phyloP scores from a whole-genome alignment of 495 filamentous ascomycete genomes.

The Oidiodendron maius region DNA sequence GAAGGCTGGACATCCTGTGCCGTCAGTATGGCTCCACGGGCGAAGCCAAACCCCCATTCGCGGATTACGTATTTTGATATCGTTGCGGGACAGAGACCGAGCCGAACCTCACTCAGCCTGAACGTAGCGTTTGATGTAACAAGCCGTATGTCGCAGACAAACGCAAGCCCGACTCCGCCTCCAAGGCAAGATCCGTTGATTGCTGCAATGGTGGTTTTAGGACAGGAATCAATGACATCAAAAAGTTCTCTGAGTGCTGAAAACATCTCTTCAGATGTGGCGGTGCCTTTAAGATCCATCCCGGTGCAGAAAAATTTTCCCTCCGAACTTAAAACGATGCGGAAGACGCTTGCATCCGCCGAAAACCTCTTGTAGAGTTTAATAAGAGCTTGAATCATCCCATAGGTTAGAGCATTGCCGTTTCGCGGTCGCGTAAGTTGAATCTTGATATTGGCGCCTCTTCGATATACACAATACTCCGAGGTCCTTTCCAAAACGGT shows the following conservation, averaged over 20 bases:
- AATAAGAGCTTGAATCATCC: constrained; percentile 27
- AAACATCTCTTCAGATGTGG: constrained; percentile 15
- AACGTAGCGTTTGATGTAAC: constrained; percentile 17
- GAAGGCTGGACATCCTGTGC: constrained; percentile 20
- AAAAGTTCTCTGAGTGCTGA: neutral
- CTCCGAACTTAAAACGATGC: constrained; percentile 27
- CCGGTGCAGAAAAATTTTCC: constrained; percentile 39
- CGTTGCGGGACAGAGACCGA: constrained; percentile 27
- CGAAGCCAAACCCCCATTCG: constrained; percentile 24
- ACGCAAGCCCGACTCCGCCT: constrained; percentile 33
- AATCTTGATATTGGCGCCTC: constrained; percentile 27
- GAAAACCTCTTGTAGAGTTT: constrained; percentile 17
- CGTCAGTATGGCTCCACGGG: constrained; percentile 28
- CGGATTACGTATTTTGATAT: constrained; percentile 31
- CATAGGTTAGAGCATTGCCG: constrained; percentile 29
- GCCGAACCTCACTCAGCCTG: constrained; percentile 29
- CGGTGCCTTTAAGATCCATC: constrained; percentile 29
- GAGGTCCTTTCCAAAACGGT: neutral
- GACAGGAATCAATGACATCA: constrained; percentile 25
- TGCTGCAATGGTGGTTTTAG: constrained; percentile 31
- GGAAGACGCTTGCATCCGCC: constrained; percentile 21
- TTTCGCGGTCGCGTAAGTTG: constrained; percentile 28
- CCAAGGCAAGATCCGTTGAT: constrained; percentile 35
- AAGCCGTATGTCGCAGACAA: constrained; percentile 32
- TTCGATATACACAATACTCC: constrained; percentile 17